Evolutionary conservation across 768 basidiomycete genomes (phyloP).

Genomic region (Boletus vermiculosoides): DNA sequence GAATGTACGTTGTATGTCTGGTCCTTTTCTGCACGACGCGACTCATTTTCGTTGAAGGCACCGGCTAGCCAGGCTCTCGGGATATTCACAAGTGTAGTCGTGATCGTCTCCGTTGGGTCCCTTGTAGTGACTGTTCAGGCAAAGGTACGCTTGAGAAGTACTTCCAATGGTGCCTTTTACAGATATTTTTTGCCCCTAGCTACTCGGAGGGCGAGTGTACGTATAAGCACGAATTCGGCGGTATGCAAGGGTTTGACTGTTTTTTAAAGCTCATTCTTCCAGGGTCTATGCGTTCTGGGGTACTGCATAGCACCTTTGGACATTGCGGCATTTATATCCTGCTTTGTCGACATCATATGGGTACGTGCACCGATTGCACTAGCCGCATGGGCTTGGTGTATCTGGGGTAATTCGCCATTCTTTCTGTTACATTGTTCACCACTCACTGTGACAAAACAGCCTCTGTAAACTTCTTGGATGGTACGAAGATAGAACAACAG

Average conservation of each 20-base stretch:
- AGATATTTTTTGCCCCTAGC: conserved; percentile 38
- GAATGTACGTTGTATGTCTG: conserved; percentile 51
- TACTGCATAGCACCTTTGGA: conserved; percentile 95
- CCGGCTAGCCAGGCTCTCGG: conserved; percentile 79
- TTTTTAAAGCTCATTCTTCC: conserved; percentile 80
- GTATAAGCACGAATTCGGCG: conserved; percentile 22
- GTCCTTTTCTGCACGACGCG: neutral
- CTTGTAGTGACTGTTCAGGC: conserved; percentile 94
- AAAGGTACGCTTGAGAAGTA: conserved; percentile 53
- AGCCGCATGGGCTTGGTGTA: conserved; percentile 91
- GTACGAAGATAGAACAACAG: conserved; percentile 89
- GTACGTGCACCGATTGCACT: conserved; percentile 84
- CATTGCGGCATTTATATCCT: conserved; percentile 83
- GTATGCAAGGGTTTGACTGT: neutral
- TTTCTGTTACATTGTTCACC: neutral
- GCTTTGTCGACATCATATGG: conserved; percentile 83
- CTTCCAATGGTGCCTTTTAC: neutral
- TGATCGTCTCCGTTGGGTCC: conserved; percentile 88
- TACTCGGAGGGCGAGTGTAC: conserved; percentile 81
- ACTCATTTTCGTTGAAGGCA: conserved; percentile 51
- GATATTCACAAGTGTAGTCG: conserved; percentile 92
- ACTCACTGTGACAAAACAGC: conserved; percentile 45
- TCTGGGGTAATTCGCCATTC: conserved; percentile 71
- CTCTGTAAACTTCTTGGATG: conserved; percentile 92
- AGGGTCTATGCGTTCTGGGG: conserved; percentile 90